phyloP scores from a whole-genome alignment of 2,329 filamentous ascomycete species.

The Penicillium olsonii region DNA sequence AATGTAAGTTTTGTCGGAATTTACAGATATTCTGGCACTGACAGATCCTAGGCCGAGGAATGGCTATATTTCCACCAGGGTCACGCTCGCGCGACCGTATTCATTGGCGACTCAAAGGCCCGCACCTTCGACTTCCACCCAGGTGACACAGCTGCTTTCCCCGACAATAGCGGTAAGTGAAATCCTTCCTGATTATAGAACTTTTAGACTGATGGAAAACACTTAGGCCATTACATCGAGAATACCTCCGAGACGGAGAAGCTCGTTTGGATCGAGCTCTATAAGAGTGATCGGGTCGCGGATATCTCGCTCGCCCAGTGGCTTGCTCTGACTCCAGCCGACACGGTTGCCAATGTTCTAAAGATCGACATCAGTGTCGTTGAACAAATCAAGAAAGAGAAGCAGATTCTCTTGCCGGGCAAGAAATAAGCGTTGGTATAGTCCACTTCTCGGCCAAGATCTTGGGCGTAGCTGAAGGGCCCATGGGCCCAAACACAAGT shows the following conservation, averaged over 20 bases:
- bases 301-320: constrained; percentile 70
- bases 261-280: constrained; percentile 69
- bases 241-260: constrained; percentile 66
- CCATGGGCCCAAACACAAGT: too few relatives aligned
- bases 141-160: constrained; percentile 69
- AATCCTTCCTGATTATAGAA: neutral
- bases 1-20: constrained; percentile 51
- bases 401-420: constrained; percentile 19
- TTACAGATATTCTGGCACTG: neutral
- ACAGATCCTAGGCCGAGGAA: constrained; percentile 58
- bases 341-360: constrained; percentile 19
- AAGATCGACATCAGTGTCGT: constrained; percentile 24
- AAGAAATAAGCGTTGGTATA: constrained; percentile 8
- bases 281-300: constrained; percentile 66
- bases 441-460: too few relatives aligned
- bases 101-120: constrained; percentile 61
- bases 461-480: too few relatives aligned
- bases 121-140: constrained; percentile 68
- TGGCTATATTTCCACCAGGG: constrained; percentile 72
- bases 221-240: constrained; percentile 64
- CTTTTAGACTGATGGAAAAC: constrained; percentile 1
- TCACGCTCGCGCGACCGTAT: constrained; percentile 63
- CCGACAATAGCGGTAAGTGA: constrained; percentile 56
- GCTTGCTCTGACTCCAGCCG: constrained; percentile 64
- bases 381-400: constrained; percentile 23